Conservation (phyloP, 2,329 filamentous ascomycete genomes). For the Zalaria obscura region DNA sequence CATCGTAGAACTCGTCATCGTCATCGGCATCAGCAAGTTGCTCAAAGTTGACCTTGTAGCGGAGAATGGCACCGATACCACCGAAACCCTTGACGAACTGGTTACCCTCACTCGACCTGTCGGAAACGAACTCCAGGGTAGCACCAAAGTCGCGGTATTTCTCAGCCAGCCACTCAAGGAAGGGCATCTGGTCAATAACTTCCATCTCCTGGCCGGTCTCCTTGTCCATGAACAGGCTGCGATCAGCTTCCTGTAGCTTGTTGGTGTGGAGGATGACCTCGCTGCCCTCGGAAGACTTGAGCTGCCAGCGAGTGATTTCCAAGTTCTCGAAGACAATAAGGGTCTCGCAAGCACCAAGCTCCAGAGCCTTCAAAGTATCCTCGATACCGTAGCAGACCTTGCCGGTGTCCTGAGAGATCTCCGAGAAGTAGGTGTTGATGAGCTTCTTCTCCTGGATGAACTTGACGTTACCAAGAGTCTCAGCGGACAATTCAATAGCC, state of each 20-base stretch:
- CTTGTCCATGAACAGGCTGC: slow-evolving; percentile 85
- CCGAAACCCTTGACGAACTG: slow-evolving; percentile 99
- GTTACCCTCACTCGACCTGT: slow-evolving; percentile 94
- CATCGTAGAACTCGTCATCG: slow-evolving; percentile 71
- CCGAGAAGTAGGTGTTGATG: slow-evolving; percentile 97
- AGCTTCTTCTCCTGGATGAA: slow-evolving; percentile 99
- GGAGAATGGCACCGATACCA: slow-evolving; percentile 91
- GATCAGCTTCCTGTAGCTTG: slow-evolving; percentile 68
- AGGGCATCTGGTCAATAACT: slow-evolving; percentile 69
- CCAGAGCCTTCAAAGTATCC: slow-evolving; percentile 90
- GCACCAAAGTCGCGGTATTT: slow-evolving; percentile 98
- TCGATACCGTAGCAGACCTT: slow-evolving; percentile 97
- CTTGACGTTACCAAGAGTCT: slow-evolving; percentile 97
- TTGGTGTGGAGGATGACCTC: slow-evolving; percentile 75
- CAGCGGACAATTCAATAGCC: slow-evolving; percentile 86
- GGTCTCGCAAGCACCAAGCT: slow-evolving; percentile 86
- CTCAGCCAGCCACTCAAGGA: slow-evolving; percentile 99
- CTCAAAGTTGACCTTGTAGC: slow-evolving; percentile 99
- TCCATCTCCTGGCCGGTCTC: slow-evolving; percentile 97
- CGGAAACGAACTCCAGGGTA: slow-evolving; percentile 90
- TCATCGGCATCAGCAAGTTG: slow-evolving; percentile 86
- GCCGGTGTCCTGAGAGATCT: slow-evolving; percentile 94
- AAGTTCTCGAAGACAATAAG: slow-evolving; percentile 96
- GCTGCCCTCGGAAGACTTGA: slow-evolving; percentile 63
- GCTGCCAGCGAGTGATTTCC: slow-evolving; percentile 79